Evolutionary conservation across 257 asterid genomes (phyloP), one percentile per base, ranked within the genome.

Genomic region (Penstemon newberryi): DNA sequence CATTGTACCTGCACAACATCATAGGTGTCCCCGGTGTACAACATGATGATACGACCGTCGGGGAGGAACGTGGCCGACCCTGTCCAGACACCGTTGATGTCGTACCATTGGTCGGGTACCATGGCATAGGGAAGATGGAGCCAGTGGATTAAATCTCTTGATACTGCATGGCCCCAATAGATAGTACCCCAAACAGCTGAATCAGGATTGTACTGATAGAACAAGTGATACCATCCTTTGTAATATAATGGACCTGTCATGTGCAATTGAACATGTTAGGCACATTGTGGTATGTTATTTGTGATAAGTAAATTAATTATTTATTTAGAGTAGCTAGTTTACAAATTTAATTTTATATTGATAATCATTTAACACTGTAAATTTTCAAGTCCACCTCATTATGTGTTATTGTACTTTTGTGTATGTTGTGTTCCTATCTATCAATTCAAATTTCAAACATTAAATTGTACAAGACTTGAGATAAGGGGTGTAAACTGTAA

Each of bases 91-190:
- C 97, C 97, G 18, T 84, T 89, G 46, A 85, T 65, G 42, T 91
- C 97, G 52, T 81, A 89, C 81, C 89, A 82, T 15, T 77, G 80
- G 46, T 91, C 96, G 8, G 95, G 95, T 11, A 80, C 87, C 89
- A 91, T 65, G 4, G 96, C 86, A 1, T 71, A 77, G 0, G 96
- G 97, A 19, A 91, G 85, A 60, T 91, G 68, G 71, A 83, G 74
- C 97, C 97, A 91, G 79, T 85, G 83, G 69, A 91, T 85, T 0
- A 91, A 66, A 72, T 91, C 97, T 66, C 52, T 78, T 0, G 97
- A 91, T 9, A 91, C 90, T 0, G 96, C 93, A 51, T 91, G 97
- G 76, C 90, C 97, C 97, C 97, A 91, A 63, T 89, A 76, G 66
- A 91, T 91, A 5, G 82, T 81, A 25, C 96, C 97, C 96, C 96